Evolutionary conservation across 2,329 filamentous ascomycete species (phyloP).

Genomic region (Stagonosporopsis cucurbitacearum): DNA sequence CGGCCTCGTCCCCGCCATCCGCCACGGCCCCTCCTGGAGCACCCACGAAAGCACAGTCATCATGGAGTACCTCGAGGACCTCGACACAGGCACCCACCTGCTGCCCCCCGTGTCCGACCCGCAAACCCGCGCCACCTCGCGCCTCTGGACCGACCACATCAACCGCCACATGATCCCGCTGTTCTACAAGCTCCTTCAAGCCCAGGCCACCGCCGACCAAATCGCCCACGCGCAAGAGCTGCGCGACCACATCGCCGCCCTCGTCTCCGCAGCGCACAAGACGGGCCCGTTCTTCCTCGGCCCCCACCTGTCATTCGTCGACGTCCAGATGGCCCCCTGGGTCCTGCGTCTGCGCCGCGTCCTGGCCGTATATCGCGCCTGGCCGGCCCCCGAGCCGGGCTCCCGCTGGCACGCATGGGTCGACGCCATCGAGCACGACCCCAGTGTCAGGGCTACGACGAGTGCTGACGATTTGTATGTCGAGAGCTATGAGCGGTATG

Average conservation of each 20-base stretch:
- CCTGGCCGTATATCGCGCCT: constrained; percentile 68
- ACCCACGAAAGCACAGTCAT: constrained; percentile 83
- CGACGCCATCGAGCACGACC: constrained; percentile 69
- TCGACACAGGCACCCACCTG: constrained; percentile 65
- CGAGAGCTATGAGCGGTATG: constrained; percentile 70
- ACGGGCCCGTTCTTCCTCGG: constrained; percentile 75
- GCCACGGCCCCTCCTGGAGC: constrained; percentile 76
- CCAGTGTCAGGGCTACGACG: constrained; percentile 69
- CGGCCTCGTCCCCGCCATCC: constrained; percentile 76
- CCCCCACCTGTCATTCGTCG: constrained; percentile 66
- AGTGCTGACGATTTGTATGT: constrained; percentile 70
- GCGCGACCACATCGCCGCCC: constrained; percentile 67
- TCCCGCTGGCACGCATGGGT: constrained; percentile 74
- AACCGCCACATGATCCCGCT: constrained; percentile 76
- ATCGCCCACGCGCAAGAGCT: constrained; percentile 66
- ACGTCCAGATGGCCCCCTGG: constrained; percentile 79
- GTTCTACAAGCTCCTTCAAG: constrained; percentile 77
- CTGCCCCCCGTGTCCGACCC: constrained; percentile 71
- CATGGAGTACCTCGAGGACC: constrained; percentile 88
- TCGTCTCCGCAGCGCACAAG: constrained; percentile 63
- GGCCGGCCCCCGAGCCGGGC: constrained; percentile 68
- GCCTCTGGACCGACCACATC: constrained; percentile 83
- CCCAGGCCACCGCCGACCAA: constrained; percentile 66
- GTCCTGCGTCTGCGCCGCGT: constrained; percentile 72
- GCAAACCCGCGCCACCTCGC: constrained; percentile 73